phyloP scores from a whole-genome alignment of 169 alveolate species.

The Nephromyces sp. region DNA sequence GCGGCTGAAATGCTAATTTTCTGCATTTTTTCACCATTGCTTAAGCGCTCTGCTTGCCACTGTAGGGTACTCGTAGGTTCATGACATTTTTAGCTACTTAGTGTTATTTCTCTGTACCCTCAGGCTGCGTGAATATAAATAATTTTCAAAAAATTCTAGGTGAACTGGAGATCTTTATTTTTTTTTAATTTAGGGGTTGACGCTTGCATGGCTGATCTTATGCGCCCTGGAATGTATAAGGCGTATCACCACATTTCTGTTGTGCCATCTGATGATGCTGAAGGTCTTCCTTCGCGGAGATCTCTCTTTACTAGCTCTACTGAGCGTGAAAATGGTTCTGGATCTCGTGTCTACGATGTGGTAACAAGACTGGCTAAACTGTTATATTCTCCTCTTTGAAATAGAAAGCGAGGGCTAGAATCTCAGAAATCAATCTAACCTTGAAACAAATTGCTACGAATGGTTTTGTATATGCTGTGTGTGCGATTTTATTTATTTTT shows the following conservation, averaged over 20 bases:
- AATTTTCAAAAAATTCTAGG: background rate
- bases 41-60: no score
- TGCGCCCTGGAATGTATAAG: slow-evolving; percentile 39
- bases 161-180: background rate
- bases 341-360: no score
- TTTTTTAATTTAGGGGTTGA: slow-evolving; percentile 7
- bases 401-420: no score
- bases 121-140: background rate
- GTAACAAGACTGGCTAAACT: no score
- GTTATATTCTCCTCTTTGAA: no score
- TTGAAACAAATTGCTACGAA: no score
- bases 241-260: slow-evolving; percentile 40
- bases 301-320: background rate
- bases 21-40: no score
- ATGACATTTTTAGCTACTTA: background rate
- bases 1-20: no score
- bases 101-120: background rate
- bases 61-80: no score
- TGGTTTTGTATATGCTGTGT: no score
- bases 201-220: slow-evolving; percentile 27
- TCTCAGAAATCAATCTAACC: no score
- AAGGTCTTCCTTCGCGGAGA: background rate
- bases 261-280: background rate
- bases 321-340: background rate
- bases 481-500: no score